These are phyloP conservation scores for Maudiozyma turicensis DNA, from an alignment of 805 yeast genomes.

Conservation along the genomic window DNA sequence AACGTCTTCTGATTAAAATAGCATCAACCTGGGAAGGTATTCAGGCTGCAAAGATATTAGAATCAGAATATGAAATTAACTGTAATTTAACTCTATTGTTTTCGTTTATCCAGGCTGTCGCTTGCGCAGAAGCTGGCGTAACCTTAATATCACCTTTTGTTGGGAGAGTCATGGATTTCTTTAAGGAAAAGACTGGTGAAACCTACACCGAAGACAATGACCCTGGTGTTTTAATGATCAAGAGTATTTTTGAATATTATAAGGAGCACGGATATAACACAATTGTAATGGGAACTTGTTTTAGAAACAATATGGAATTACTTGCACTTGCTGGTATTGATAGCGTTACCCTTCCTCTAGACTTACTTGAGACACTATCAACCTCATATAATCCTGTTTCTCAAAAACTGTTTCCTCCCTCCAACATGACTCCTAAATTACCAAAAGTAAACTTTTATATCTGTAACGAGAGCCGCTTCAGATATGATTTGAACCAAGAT, in stretches of 20 bases:
- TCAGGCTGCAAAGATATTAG: conserved; percentile 94
- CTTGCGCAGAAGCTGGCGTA: conserved; percentile 93
- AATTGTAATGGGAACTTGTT: conserved; percentile 98
- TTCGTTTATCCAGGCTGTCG: conserved; percentile 94
- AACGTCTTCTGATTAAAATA: conserved; percentile 84
- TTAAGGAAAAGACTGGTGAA: conserved; percentile 86
- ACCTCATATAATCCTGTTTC: conserved; percentile 59
- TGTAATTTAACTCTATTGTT: conserved; percentile 88
- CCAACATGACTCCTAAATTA: conserved; percentile 40
- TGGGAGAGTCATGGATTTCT: conserved; percentile 98
- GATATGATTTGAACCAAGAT: conserved; percentile 87
- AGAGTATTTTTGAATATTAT: conserved; percentile 86
- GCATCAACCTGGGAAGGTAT: conserved; percentile 99
- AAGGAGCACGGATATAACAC: conserved; percentile 92
- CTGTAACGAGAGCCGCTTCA: conserved; percentile 81
- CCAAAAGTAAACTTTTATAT: conserved; percentile 65
- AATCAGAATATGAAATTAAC: conserved; percentile 81
- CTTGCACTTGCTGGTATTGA: conserved; percentile 94
- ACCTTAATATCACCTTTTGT: conserved; percentile 96
- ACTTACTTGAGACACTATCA: conserved; percentile 74
- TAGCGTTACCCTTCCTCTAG: conserved; percentile 88
- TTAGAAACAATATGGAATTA: conserved; percentile 93
- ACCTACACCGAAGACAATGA: conserved; percentile 64
- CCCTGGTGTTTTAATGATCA: conserved; percentile 92
- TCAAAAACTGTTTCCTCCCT: conserved; percentile 69